phyloP scores from a whole-genome alignment of 2,329 filamentous ascomycete genomes.

The Ophiostoma sp. region DNA sequence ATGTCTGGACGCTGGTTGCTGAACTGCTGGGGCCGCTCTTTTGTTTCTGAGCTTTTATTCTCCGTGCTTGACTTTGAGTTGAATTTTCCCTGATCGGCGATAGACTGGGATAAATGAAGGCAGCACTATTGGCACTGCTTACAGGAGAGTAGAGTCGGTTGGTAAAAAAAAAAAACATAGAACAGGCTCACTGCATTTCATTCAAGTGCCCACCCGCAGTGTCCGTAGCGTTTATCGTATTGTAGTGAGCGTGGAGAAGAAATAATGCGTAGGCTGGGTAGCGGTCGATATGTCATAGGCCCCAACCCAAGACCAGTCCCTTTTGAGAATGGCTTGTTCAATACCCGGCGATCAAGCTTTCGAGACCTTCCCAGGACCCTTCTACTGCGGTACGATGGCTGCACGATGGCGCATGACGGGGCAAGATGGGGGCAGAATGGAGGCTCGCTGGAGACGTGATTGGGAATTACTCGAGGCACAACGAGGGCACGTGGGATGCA shows the following conservation, averaged over 20 bases:
- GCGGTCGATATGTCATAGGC: neutral
- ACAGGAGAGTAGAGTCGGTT: neutral
- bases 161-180: neutral
- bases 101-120: neutral
- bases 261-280: neutral
- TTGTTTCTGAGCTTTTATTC: neutral
- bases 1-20: neutral
- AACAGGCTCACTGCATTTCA: neutral
- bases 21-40: neutral
- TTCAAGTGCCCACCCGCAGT: neutral
- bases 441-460: neutral
- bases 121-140: neutral
- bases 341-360: conserved; percentile 8
- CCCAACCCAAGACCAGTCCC: neutral
- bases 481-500: neutral
- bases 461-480: neutral
- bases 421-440: no score
- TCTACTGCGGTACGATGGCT: neutral
- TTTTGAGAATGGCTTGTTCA: conserved; percentile 2
- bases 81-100: neutral
- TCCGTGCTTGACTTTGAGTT: neutral
- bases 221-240: neutral
- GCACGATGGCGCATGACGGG: neutral
- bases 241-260: neutral
- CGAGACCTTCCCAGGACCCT: conserved; percentile 5